Evolutionary conservation across 176 grass and related monocot genomes (phyloP), one percentile per base, ranked within the genome.

Genomic region (Ampelocalamus luodianensis): DNA sequence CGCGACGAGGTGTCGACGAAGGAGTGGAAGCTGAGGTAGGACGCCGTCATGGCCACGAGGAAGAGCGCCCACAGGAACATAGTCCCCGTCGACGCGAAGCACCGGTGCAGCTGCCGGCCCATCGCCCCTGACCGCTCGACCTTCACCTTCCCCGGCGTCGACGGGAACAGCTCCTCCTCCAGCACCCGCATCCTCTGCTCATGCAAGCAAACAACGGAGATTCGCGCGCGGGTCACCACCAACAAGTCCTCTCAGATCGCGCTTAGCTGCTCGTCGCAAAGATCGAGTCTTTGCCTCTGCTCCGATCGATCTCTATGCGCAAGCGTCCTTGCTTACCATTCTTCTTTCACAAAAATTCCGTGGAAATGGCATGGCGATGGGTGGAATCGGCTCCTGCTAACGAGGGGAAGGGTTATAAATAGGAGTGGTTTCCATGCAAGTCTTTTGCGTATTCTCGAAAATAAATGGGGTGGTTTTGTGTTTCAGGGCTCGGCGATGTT

Each of bases 101-200:
- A 95, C 23, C 93, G 93, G 76, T 93, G 83, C 29, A 87, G 68
- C 70, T 89, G 86, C 61, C 93, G 83, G 56, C 63, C 82, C 65
- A 88, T 88, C 60, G 70, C 38, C 10, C 68, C 75, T 11, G 85
- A 16, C n/a, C 87, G 78, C 77, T 93, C 93, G 40, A 91, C 76
- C 88, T 93, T 93, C 86, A 93, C 82, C 88, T 93, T 95, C 68
- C 93, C 93, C 66, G 93, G 88, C 67, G 93, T 93, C 76, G 90
- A 89, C 14, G 93, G 90, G 83, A 79, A 90, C 59, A 79, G 8
- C 40, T 95, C 90, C 54, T 92, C 90, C 68, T 93, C 93, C 51
- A 91, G 15, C 51, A 72, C 73, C 32, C 87, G 79, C 85, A 87
- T 92, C 87, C 65, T 81, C 88, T 72, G 43, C 74, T 65, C 82